phyloP scores from a whole-genome alignment of 2,329 filamentous ascomycete species.

The Microcyclospora tardicrescens region DNA sequence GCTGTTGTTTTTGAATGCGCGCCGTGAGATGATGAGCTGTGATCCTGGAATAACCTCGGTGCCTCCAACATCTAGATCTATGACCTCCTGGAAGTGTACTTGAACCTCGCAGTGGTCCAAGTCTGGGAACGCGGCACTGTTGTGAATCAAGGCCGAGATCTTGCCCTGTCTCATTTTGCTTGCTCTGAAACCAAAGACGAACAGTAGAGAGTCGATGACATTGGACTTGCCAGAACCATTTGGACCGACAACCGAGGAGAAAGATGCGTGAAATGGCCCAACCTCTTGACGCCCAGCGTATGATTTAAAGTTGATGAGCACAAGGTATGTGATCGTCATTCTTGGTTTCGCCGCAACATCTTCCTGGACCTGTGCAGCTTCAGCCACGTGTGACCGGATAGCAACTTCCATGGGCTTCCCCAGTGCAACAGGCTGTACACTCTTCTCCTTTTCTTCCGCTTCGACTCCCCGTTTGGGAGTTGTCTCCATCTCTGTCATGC shows the following conservation, averaged over 20 bases:
- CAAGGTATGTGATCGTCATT: conserved; percentile 83
- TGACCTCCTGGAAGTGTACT: conserved; percentile 90
- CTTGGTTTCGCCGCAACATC: conserved; percentile 66
- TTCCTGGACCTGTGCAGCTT: conserved; percentile 52
- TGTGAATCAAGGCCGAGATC: conserved; percentile 94
- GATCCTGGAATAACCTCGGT: conserved; percentile 71
- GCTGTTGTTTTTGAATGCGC: conserved; percentile 93
- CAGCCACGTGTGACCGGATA: conserved; percentile 65
- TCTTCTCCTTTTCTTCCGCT: conserved; percentile 51
- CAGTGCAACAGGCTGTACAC: conserved; percentile 61
- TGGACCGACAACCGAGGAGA: conserved; percentile 93
- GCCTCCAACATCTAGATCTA: conserved; percentile 68
- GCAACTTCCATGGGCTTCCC: conserved; percentile 92
- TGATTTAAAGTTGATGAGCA: conserved; percentile 96
- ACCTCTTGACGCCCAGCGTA: conserved; percentile 93
- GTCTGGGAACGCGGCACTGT: conserved; percentile 75
- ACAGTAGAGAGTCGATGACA: conserved; percentile 92
- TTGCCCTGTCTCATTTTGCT: conserved; percentile 99
- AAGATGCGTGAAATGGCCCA: conserved; percentile 90
- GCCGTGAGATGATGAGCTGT: conserved; percentile 73
- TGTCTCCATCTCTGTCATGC: conserved; percentile 3
- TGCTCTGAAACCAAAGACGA: conserved; percentile 97
- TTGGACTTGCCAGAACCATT: conserved; percentile 98
- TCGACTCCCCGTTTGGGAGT: conserved; percentile 25
- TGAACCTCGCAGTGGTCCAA: conserved; percentile 89